Base-by-base conservation (phyloP, 192 early-diverging fungal species). In the Podila epicladia region DNA sequence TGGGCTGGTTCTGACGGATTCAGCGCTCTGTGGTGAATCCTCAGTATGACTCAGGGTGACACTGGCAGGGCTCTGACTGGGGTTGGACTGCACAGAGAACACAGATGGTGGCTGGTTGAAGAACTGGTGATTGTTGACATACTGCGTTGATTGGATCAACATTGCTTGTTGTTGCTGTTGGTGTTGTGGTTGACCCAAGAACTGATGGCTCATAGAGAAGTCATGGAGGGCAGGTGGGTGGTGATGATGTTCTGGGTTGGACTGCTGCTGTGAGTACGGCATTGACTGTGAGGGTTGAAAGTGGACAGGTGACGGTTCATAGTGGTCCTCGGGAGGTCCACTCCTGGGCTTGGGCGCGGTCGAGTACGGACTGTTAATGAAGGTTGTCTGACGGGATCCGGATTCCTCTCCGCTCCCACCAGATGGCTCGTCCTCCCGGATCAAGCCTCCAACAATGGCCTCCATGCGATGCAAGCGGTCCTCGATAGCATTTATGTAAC, bases 401-500 rank as follows among this genome's bases (percentile, higher is more conserved):
- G 41, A 45, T 17, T 45, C 41, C 41, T 45, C 49, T 51, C 66
- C 72, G 24, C 65, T 58, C n/a, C 62, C 29, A 9, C 60, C 29
- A 4, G 35, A 11, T 5, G 70, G 82, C 20, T 82, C 84, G 60
- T 89, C 87, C 32, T 84, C 84, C 12, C 85, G 83, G 5, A 90
- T 85, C 0, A 93, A 73, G 19, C 82, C 86, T 12, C 82, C 84
- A 11, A 96, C 79, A 29, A 94, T 87, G 51, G 87, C 84, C 73
- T 96, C 94, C 72, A 93, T 86, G 50, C 87, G 88, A 75, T 91
- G 89, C 49, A 96, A 80, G 53, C 93, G 79, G 63, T 85, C 88
- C 67, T 96, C 94, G 32, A 96, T 94, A 20, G 89, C 92, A 64
- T 95, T 94, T 48, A 96, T 95, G 69, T 96, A 95, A 29, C 94